phyloP scores from a whole-genome alignment of 2,329 filamentous ascomycete genomes.

The Fusarium sp. region DNA sequence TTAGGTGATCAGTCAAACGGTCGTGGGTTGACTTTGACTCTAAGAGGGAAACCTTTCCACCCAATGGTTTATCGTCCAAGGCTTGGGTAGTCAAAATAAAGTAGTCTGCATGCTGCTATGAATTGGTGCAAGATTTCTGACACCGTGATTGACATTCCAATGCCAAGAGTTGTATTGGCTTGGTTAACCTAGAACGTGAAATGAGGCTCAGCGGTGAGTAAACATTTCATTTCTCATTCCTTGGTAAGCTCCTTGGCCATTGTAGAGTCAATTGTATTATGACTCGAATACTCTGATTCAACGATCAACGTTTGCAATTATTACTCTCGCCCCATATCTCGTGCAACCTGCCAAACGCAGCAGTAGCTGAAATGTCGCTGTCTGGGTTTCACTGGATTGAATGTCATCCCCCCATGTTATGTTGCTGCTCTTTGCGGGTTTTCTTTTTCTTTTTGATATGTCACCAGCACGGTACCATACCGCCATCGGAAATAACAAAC shows the following conservation, averaged over 20 bases:
- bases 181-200: slow-evolving; percentile 11
- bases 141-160: neutral
- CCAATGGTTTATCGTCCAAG: neutral
- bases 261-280: neutral
- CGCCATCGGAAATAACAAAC: slow-evolving; percentile 5
- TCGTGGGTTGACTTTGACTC: neutral
- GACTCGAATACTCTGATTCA: slow-evolving; percentile 27
- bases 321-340: slow-evolving; percentile 17
- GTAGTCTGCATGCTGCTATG: no score
- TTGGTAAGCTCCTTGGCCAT: slow-evolving; percentile 12
- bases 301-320: slow-evolving; percentile 23
- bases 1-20: neutral
- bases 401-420: slow-evolving; percentile 2
- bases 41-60: slow-evolving; percentile 5
- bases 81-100: neutral
- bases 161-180: slow-evolving; percentile 23
- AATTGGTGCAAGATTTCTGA: no score
- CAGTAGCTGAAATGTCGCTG: slow-evolving; percentile 29
- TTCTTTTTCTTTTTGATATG: slow-evolving; percentile 3
- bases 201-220: slow-evolving; percentile 34
- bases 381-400: slow-evolving; percentile 25
- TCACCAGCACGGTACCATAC: neutral
- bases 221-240: slow-evolving; percentile 19
- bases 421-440: neutral
- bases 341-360: slow-evolving; percentile 36